A percentile compares a stretch with the other conserved stretches of the same genome.
These are phyloP conservation scores for Aspergillus homomorphus DNA, from an alignment of 495 filamentous ascomycete species.

Conservation along the genomic window DNA sequence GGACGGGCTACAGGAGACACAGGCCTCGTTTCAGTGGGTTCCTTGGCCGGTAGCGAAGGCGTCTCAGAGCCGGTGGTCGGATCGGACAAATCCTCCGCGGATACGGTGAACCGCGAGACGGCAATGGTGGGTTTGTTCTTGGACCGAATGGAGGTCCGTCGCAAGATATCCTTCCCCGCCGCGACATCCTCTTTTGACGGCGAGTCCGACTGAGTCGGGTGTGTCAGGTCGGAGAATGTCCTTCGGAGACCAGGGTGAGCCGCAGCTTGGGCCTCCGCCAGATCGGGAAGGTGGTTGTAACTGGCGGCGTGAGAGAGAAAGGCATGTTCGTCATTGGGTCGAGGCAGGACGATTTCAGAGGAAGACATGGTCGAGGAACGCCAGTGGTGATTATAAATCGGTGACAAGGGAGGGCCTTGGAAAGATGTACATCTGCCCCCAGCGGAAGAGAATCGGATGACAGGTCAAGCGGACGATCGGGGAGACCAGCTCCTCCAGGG, in stretches of 20 bases:
- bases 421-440: slow-evolving; percentile 33
- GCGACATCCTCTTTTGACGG: slow-evolving; percentile 44
- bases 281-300: slow-evolving; percentile 41
- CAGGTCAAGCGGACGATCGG: slow-evolving; percentile 27
- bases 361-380: slow-evolving; percentile 35
- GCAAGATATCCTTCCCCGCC: slow-evolving; percentile 46
- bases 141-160: slow-evolving; percentile 42
- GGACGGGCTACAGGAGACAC: slow-evolving; percentile 41
- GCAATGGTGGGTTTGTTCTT: slow-evolving; percentile 34
- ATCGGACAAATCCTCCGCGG: slow-evolving; percentile 37
- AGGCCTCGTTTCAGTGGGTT: slow-evolving; percentile 32
- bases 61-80: slow-evolving; percentile 12
- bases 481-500: slow-evolving; percentile 46
- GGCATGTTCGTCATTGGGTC: slow-evolving; percentile 28
- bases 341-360: slow-evolving; percentile 25
- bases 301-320: slow-evolving; percentile 40
- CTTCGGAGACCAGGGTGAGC: slow-evolving; percentile 34
- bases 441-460: slow-evolving; percentile 20
- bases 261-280: slow-evolving; percentile 19
- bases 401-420: slow-evolving; percentile 13
- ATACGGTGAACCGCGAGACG: slow-evolving; percentile 39
- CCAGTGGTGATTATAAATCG: slow-evolving; percentile 16
- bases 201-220: slow-evolving; percentile 32
- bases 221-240: slow-evolving; percentile 44
- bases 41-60: slow-evolving; percentile 16